Evolutionary conservation across 73 alveolate genomes (phyloP).

Genomic region (Stentor coeruleus): DNA sequence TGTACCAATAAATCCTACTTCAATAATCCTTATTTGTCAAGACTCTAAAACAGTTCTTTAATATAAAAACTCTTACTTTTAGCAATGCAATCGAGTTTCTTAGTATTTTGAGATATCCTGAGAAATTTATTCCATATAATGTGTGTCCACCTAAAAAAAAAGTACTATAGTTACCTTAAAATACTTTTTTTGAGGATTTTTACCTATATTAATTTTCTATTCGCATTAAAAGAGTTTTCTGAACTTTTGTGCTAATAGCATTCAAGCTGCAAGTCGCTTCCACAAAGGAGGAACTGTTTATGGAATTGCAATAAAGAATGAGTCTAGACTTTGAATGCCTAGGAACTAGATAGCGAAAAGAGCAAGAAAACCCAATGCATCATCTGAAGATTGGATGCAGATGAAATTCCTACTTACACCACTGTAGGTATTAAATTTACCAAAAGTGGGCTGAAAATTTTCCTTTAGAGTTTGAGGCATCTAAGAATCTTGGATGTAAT

Average conservation of each 20-base stretch:
- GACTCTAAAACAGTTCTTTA: slow-evolving; percentile 41
- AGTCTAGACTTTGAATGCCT: slow-evolving; percentile 63
- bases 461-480: slow-evolving; percentile 49
- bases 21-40: slow-evolving; percentile 58
- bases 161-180: neutral
- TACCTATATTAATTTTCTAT: slow-evolving; percentile 5
- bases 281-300: slow-evolving; percentile 44
- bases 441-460: slow-evolving; percentile 52
- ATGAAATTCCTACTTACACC: slow-evolving; percentile 36
- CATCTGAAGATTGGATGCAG: slow-evolving; percentile 75
- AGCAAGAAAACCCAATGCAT: slow-evolving; percentile 49
- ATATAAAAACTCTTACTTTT: slow-evolving; percentile 29
- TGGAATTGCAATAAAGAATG: slow-evolving; percentile 40
- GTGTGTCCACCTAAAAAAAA: slow-evolving; percentile 28
- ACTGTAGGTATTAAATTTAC: slow-evolving; percentile 39
- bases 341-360: slow-evolving; percentile 46
- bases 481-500: no score
- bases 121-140: slow-evolving; percentile 33
- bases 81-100: slow-evolving; percentile 56
- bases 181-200: slow-evolving; percentile 17
- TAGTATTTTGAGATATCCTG: slow-evolving; percentile 37
- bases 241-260: slow-evolving; percentile 45
- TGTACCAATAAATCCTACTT: slow-evolving; percentile 56
- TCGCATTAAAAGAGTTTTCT: slow-evolving; percentile 25
- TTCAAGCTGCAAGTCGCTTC: slow-evolving; percentile 54